These are phyloP conservation scores for Xerocomellus dryophilus DNA, from an alignment of 768 basidiomycete species.

Conservation along the genomic window DNA sequence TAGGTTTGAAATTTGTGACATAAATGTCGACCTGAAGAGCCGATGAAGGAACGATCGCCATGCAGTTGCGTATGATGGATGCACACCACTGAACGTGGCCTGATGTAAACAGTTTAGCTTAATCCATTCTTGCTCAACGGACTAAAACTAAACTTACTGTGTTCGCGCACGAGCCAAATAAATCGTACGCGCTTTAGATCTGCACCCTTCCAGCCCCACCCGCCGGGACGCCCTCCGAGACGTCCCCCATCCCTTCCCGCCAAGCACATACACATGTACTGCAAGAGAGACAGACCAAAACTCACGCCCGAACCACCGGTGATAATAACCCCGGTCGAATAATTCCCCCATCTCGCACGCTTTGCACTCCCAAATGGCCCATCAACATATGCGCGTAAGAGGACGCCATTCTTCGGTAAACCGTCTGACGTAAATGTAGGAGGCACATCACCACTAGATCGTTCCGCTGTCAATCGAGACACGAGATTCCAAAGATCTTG, in stretches of 20 bases:
- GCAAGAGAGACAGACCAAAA: conserved; percentile 64
- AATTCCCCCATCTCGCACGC: conserved; percentile 54
- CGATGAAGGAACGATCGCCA: conserved; percentile 46
- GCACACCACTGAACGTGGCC: conserved; percentile 81
- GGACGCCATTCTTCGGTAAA: conserved; percentile 44
- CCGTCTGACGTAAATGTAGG: background rate
- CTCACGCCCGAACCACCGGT: conserved; percentile 75
- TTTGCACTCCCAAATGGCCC: conserved; percentile 68
- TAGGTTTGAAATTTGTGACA: conserved; percentile 58
- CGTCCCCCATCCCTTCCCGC: conserved; percentile 49
- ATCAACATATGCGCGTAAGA: conserved; percentile 58
- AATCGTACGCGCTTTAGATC: conserved; percentile 60
- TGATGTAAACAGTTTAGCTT: conserved; percentile 22
- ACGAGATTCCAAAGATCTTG: conserved; percentile 60
- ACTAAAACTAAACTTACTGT: conserved; percentile 45
- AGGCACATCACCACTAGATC: conserved; percentile 26
- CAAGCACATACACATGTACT: conserved; percentile 59
- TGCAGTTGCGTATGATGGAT: conserved; percentile 58
- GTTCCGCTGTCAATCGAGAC: conserved; percentile 35
- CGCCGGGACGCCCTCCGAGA: conserved; percentile 46
- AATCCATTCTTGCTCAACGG: background rate
- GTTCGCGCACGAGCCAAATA: conserved; percentile 76
- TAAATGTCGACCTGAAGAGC: conserved; percentile 68
- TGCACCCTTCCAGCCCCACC: conserved; percentile 40
- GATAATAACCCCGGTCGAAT: conserved; percentile 61